Percentiles rank a stretch among this genome's conserved stretches.
phyloP scores from a whole-genome alignment of 805 yeast genomes.

The Yamadazyma scolyti region DNA sequence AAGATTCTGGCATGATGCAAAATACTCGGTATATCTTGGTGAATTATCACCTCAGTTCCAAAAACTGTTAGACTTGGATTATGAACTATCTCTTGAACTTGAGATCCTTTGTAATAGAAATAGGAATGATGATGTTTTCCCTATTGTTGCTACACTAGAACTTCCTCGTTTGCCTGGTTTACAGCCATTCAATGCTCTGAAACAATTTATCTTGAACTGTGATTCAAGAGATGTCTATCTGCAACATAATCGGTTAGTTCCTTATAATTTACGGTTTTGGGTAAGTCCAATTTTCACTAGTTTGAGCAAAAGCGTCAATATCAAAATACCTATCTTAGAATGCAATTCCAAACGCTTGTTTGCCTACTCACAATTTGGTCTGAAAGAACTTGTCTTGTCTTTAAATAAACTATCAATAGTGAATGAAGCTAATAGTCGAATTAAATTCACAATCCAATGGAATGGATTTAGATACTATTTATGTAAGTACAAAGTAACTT shows the following conservation, averaged over 20 bases:
- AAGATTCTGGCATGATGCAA: background rate
- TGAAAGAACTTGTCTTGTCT: too few relatives aligned
- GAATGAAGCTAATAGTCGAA: constrained; percentile 1
- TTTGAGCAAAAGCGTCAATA: constrained; percentile 12
- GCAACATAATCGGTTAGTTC: constrained; percentile 28
- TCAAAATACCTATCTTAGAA: constrained; percentile 4
- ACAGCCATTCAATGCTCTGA: too few relatives aligned
- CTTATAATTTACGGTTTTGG: constrained; percentile 35
- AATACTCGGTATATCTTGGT: too few relatives aligned
- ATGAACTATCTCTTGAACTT: constrained; percentile 17
- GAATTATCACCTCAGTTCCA: constrained; percentile 1
- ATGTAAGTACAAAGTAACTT: constrained; percentile 27
- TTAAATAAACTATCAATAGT: too few relatives aligned
- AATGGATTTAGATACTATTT: constrained; percentile 41
- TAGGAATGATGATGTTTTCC: constrained; percentile 15
- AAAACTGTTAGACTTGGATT: constrained; percentile 15
- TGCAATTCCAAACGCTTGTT: background rate
- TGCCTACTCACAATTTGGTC: too few relatives aligned
- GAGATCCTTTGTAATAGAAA: constrained; percentile 21
- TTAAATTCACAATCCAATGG: constrained; percentile 32
- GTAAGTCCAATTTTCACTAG: constrained; percentile 27
- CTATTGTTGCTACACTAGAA: constrained; percentile 1
- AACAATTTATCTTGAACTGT: constrained; percentile 22
- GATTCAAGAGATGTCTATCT: constrained; percentile 26
- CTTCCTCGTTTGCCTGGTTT: too few relatives aligned